Evolutionary conservation across 2,329 filamentous ascomycete species (phyloP), one percentile per base, ranked within the genome.

Genomic region (Thyridium curvatum): DNA sequence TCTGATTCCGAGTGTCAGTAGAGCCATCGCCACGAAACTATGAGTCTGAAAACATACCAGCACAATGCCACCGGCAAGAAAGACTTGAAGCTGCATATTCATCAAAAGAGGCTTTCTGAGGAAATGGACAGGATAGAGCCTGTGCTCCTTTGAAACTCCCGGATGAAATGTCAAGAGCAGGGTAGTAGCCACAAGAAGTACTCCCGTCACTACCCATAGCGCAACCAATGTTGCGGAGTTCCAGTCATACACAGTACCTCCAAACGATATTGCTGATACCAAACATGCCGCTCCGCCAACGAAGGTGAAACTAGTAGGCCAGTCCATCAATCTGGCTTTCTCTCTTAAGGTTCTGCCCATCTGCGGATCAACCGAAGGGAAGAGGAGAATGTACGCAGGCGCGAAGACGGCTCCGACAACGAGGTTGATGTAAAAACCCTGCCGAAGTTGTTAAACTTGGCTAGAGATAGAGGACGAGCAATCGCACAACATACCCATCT

Each of bases 381-480:
- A 47, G 43, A 70, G 66, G 18, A 76, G 17, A 17, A 66, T 62
- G 18, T 66, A 58, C 1, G 71, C 65, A 3, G 62, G 52, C 21
- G 60, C 57, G 8, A 63, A 48, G 3, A 56, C 61, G 4, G 59
- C 64, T 31, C 75, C 52, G 29, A 61, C 46, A 8, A 53, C 52
- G 8, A 75, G 53, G 43, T 76, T 77, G 52, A 77, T 68, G 48
- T 77, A 78, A 47, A 74, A 72, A 0, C 21, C 60, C 62, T 38
- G 28, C 13, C 9, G 14, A 51, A 34, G n/a, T n/a, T n/a, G n/a
- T n/a, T n/a, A n/a, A n/a, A n/a, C n/a, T n/a, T n/a, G n/a, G n/a
- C n/a, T n/a, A n/a, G n/a, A n/a, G n/a, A n/a, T n/a, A n/a, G n/a
- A n/a, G n/a, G n/a, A n/a, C n/a, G n/a, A n/a, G n/a, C n/a, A n/a